Evolutionary conservation across 352 stramenopile species (phyloP), one percentile per base, ranked within the genome.

Genomic region (Globisporangium ultimum): DNA sequence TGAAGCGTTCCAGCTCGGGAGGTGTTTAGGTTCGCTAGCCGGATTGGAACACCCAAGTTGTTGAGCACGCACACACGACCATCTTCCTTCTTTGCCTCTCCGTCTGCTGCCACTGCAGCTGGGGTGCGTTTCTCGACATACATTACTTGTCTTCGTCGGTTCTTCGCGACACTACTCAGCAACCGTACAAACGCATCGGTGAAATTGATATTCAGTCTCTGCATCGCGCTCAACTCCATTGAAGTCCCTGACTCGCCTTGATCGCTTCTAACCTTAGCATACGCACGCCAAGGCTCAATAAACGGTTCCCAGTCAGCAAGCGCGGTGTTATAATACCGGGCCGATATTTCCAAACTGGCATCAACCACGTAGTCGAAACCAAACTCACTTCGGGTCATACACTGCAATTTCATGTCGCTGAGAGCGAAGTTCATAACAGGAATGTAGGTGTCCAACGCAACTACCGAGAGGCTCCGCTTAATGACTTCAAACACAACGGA

Each of bases 371-470:
- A 84, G 54, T 96, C 85, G 11, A 57, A 66, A 34, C 58, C 73
- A 38, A 92, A 86, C 55, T 96, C 85, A 0, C 76, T 90, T 17
- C 78, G 72, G 1, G 83, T 93, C 58, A 86, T 60, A 28, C 71
- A 76, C 24, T 88, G 74, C 61, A 92, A 70, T 54, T 90, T 89
- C 71, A 94, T 90, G 57, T 95, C 80, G 45, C 78, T 88, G 34
- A 96, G 60, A 0, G 84, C 89, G 32, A 95, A 86, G 58, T 95
- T 96, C 77, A 95, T 94, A 38, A 96, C 86, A 1, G 87, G 87
- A 55, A 96, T 96, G 53, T 94, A 96, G 8, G 87, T 96, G 55
- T 96, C 87, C 13, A 96, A 63, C 0, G 87, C 89, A 7, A 96
- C 84, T 10, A 94, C 72, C 11, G 87, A 94, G n/a, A 96, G 66